A percentile compares a stretch with the other conserved stretches of the same genome.
phyloP scores from a whole-genome alignment of 2,329 filamentous ascomycete species.

The Dactylellina drechsleri region DNA sequence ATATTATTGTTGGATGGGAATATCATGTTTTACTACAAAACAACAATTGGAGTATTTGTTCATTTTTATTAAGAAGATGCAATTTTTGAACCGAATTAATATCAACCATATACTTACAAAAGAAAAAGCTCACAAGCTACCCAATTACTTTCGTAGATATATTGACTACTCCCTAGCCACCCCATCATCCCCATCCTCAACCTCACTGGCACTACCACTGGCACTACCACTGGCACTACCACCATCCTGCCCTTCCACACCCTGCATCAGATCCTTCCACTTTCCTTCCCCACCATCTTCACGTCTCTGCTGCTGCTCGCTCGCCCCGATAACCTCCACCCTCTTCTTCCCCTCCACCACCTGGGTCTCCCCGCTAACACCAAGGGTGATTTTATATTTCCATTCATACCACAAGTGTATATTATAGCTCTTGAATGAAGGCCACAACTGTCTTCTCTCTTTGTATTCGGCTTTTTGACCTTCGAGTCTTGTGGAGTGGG shows the following conservation, averaged over 20 bases:
- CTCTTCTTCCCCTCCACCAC: conserved; percentile 33
- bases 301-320: conserved; percentile 42
- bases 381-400: conserved; percentile 45
- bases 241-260: conserved; percentile 15
- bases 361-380: conserved; percentile 31
- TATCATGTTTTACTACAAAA: too few relatives aligned
- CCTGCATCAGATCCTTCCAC: conserved; percentile 45
- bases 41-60: too few relatives aligned
- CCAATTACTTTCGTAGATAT: too few relatives aligned
- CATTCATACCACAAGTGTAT: conserved; percentile 43
- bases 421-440: conserved; percentile 50
- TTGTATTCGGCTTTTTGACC: conserved; percentile 31
- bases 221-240: too few relatives aligned
- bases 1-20: too few relatives aligned
- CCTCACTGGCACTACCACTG: too few relatives aligned
- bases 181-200: too few relatives aligned
- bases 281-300: conserved; percentile 26
- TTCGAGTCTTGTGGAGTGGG: conserved; percentile 37
- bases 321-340: conserved; percentile 39
- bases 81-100: too few relatives aligned
- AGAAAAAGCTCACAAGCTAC: too few relatives aligned
- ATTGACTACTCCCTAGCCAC: too few relatives aligned
- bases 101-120: too few relatives aligned
- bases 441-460: conserved; percentile 35
- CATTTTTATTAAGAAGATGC: too few relatives aligned